Base-by-base conservation (phyloP, 2,329 filamentous ascomycete genomes). In the Colletotrichum horii region DNA sequence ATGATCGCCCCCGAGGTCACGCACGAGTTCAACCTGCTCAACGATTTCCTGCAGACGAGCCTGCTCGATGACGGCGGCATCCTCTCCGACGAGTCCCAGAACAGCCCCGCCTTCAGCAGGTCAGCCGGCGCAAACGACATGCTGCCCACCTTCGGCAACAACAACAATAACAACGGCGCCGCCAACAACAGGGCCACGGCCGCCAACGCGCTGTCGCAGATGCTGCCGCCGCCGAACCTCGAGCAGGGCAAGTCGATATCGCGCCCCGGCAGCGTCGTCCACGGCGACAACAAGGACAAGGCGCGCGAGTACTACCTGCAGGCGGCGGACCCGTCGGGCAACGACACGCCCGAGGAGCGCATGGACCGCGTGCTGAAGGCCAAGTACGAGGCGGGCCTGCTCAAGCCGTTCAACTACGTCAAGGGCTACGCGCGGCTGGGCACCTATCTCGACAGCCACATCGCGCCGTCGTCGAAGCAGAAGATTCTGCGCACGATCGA, bases 361-460 rank as follows among this genome's bases (percentile, higher is more conserved):
- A 98, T 99, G 95, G 94, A 96, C 81, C 95, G 97, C 79, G 91
- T 99, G 8, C 91, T 99, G 72, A 95, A 94, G 83, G 97, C 97
- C 77, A 99, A 99, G 85, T 97, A 98, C 85, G 96, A 98, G 79
- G 97, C 97, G 1, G 97, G 97, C 3, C 89, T 99, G 81, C 88
- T 99, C 74, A 97, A 96, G 82, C 97, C 97, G 2, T 99, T 99
- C 89, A 98, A 98, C 86, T 99, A 99, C 84, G 95, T 98, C 80
- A 98, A 97, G 81, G 97, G 97, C 15, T 99, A 99, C 84, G 94
- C 95, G 14, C 92, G 96, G 36, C 88, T 99, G 64, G 95, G 96
- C 77, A 93, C 94, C 77, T 99, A 98, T 83, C 96, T 99, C 89
- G 96, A 98, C 81, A 92, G 93, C 75, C 93, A 98, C 82, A 94